Base-by-base conservation (phyloP, 306 rosid species). In the Dalbergia cochinchinensis region DNA sequence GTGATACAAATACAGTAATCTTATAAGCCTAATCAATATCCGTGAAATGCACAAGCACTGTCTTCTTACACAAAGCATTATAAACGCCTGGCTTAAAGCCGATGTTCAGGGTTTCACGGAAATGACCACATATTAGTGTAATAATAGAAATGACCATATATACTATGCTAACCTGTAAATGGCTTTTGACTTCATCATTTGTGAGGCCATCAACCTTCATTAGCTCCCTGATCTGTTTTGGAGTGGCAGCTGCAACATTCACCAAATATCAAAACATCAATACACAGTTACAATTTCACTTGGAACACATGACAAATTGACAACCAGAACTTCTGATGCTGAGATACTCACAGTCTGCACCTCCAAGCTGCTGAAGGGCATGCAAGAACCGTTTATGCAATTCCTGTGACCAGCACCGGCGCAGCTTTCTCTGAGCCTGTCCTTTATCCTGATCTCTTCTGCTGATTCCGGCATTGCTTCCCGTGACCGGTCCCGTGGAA, bases 161-260 rank as follows among this genome's bases (percentile, higher is more conserved):
- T 15, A 2, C 4, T 12, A 34, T 3, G 80, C 87, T 61, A 77
- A 94, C 98, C 98, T 94, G 98, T 13, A 94, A 86, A 82, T 94
- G 98, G 84, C 98, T 94, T 82, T 94, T 94, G 80, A 94, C 98
- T 84, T 94, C 98, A 57, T 92, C 98, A 71, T 94, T 94, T n/a
- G 98, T 94, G 73, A 94, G 96, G 41, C 97, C 96, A 88, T 94
- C 97, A 54, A 92, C 97, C 85, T 90, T 94, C 98, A 94, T 94
- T 14, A 85, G 81, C 47, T 94, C 98, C 76, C 97, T 89, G 74
- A 94, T 94, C 84, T 94, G 98, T 80, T 94, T 94, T 3, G 98
- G 98, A 1, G 98, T 94, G 26, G 98, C 98, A 76, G 83, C 98
- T 94, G 79, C 60, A 83, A 73, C 54, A 80, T 1, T 69, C 42